Conservation (phyloP, 2,329 filamentous ascomycete genomes). For the Coniochaeta sp. region DNA sequence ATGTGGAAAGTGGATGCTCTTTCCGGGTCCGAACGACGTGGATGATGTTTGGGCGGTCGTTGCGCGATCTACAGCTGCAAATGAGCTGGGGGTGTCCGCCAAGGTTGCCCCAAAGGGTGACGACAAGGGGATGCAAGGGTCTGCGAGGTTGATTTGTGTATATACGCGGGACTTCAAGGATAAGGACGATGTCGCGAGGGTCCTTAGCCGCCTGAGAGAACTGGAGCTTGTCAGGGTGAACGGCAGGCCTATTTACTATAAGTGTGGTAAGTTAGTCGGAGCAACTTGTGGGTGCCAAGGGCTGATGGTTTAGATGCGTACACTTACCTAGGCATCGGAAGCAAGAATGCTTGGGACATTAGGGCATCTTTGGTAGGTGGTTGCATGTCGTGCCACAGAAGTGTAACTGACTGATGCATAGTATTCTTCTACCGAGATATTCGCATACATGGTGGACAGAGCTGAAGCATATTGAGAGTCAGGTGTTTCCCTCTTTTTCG, state of each 20-base stretch:
- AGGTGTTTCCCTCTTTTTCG: not conserved
- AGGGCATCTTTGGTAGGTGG: slow-evolving; percentile 32
- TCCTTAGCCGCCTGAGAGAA: slow-evolving; percentile 54
- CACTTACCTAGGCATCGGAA: slow-evolving; percentile 57
- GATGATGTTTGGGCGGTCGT: slow-evolving; percentile 60
- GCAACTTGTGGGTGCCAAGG: not conserved
- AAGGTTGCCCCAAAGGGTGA: slow-evolving; percentile 60
- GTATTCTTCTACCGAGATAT: slow-evolving; percentile 17
- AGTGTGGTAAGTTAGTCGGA: slow-evolving; percentile 48
- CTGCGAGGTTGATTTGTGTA: slow-evolving; percentile 60
- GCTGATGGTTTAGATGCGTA: slow-evolving; percentile 48
- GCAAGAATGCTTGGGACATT: slow-evolving; percentile 55
- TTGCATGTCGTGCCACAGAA: not conserved
- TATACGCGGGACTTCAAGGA: slow-evolving; percentile 74
- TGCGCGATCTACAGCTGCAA: slow-evolving; percentile 58
- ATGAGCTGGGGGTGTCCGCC: slow-evolving; percentile 63
- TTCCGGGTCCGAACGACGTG: slow-evolving; percentile 46
- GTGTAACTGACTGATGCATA: slow-evolving; percentile 4
- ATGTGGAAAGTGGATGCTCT: slow-evolving; percentile 77
- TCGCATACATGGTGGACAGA: slow-evolving; percentile 4
- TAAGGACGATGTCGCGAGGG: slow-evolving; percentile 58
- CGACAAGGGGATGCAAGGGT: slow-evolving; percentile 24
- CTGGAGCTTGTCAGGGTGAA: slow-evolving; percentile 49
- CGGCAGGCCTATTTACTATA: slow-evolving; percentile 63
- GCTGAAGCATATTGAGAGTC: not conserved